Base-by-base conservation (phyloP, 257 asterid species). In the Fraxinus americana region DNA sequence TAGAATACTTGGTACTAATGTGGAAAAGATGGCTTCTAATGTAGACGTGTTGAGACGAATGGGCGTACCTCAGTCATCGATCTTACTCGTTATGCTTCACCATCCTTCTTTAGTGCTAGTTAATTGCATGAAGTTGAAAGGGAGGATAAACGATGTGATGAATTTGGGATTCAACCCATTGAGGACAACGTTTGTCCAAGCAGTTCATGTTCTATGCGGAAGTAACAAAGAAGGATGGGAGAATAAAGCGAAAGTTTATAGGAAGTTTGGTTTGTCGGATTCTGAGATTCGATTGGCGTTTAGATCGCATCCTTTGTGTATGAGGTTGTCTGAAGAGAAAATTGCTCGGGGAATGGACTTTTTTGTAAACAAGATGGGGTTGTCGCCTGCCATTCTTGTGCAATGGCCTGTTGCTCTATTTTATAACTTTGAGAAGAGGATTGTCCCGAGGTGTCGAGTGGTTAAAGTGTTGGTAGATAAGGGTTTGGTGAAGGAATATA, bases 221-320 rank as follows among this genome's bases (percentile, higher is more conserved):
- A 3, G 1, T 63, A 63, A 14, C 69, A 25, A 63, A 63, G 19
- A 63, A 23, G 35, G 5, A 9, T 63, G 69, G 69, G 35, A 63
- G 17, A 63, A 27, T 25, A 23, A 27, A 25, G 32, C 10, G 35
- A 27, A 36, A 45, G 76, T 70, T 23, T 77, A 70, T 25, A 41
- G 27, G 14, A 70, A n/a, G 14, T 77, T 74, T n/a, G 81, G 81
- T 61, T 70, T 74, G 75, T 77, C 76, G 23, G 81, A 77, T 1
- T 54, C 81, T 54, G 76, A 77, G 12, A 54, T 54, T 25, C 27
- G 1, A 34, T 38, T 10, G 3, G 80, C 63, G 4, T 77, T 77
- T 77, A 36, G 35, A 70, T 25, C 7, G 7, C 32, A 77, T 25
- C 81, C 81, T 7, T 0, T 6, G 27, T 70, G 75, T 16, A 70